Conservation (phyloP, 495 filamentous ascomycete species). For the Penicillium coprophilum region DNA sequence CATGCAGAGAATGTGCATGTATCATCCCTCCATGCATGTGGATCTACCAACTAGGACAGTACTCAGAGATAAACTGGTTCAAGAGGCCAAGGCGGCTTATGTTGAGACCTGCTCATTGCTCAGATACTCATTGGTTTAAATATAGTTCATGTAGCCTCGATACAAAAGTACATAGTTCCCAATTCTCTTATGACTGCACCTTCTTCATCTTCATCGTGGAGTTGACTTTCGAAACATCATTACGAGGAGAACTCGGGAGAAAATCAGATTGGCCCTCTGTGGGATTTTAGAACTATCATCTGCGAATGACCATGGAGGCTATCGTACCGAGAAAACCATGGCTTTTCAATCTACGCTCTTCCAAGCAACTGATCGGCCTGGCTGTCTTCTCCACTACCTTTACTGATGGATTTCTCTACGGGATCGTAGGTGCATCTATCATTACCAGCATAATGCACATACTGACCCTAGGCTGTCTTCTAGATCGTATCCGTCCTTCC, state of each 20-base stretch:
- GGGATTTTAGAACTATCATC: background rate
- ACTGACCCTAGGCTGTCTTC: background rate
- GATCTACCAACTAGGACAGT: background rate
- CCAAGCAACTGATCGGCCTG: conserved; percentile 4
- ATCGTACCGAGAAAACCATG: background rate
- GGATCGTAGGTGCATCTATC: background rate
- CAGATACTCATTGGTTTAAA: background rate
- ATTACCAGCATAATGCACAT: background rate
- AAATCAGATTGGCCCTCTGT: background rate
- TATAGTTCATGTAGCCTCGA: background rate
- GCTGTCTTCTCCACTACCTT: conserved; percentile 7
- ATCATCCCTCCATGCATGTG: background rate
- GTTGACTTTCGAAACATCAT: background rate
- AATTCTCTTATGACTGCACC: background rate
- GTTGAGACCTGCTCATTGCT: too few relatives aligned
- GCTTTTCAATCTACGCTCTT: conserved; percentile 7
- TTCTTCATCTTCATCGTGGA: background rate
- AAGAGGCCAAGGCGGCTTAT: background rate
- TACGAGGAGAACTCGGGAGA: background rate
- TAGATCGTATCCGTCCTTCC: conserved; percentile 10
- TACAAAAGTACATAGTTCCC: background rate
- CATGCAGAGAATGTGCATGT: background rate
- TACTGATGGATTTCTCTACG: conserved; percentile 13
- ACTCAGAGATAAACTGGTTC: background rate
- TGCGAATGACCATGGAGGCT: background rate